Base-by-base conservation (phyloP, 176 grass and related monocot species). In the Oropetium thomaeum region DNA sequence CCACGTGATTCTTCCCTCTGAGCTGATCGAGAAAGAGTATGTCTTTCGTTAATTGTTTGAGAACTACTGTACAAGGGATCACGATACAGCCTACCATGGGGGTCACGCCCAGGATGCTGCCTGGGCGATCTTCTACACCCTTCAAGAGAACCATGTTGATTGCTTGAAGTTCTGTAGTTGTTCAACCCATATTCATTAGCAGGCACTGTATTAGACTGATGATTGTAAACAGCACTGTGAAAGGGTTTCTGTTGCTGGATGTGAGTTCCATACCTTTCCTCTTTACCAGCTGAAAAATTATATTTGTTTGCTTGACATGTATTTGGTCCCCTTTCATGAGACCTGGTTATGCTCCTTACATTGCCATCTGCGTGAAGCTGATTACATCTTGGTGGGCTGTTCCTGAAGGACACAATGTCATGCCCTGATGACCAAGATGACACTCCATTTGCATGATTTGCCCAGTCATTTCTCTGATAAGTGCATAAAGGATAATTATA, bases 11-110 rank as follows among this genome's bases (percentile, higher is more conserved):
- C 68, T 60, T 47, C 67, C 60, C 52, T 78, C 27, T 71, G 60
- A 72, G 28, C 41, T 82, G 79, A 67, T 53, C 67, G 69, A 78
- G 73, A 76, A 76, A 25, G 67, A 67, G 66, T 39, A 82, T 78
- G 58, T 40, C 59, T 73, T 15, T 40, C 74, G 67, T 78, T 48
- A 16, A 48, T 74, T 72, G 25, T 66, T 72, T 71, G 79, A 67
- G 49, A 66, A 82, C 66, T 72, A 67, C 59, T 59, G 58, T 19
- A 48, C 65, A 64, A 41, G 37, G 66, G 31, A 71, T 71, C 85
- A 22, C 16, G 10, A 48, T 48, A 62, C 55, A 47, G 23, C 81
- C 58, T 82, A 31, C 2, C 23, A 67, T 10, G 14, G 3, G 61
- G 29, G 3, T 65, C 65, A 26, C 33, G 49, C 39, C 13, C 58